A percentile compares a stretch with the other conserved stretches of the same genome.
phyloP scores from a whole-genome alignment of 352 stramenopile species.

The Phytophthora rubi region DNA sequence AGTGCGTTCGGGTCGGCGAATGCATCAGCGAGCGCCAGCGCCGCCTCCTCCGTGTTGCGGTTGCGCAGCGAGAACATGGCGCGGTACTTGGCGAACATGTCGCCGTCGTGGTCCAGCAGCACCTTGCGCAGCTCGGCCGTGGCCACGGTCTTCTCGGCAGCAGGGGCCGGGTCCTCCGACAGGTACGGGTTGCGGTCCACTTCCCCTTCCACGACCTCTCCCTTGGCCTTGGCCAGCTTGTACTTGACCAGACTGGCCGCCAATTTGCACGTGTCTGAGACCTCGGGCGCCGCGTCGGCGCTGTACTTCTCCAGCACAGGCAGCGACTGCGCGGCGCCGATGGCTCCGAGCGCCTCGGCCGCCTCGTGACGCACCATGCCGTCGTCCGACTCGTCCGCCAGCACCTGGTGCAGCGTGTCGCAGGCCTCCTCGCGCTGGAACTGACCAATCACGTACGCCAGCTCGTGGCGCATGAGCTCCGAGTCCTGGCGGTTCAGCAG shows the following conservation, averaged over 20 bases:
- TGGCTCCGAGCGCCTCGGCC: slow-evolving; percentile 97
- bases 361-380: slow-evolving; percentile 94
- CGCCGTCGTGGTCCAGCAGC: slow-evolving; percentile 83
- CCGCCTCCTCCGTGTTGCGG: slow-evolving; percentile 91
- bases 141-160: slow-evolving; percentile 71
- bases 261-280: slow-evolving; percentile 96
- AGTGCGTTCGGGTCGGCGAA: slow-evolving; percentile 85
- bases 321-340: slow-evolving; percentile 87
- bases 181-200: slow-evolving; percentile 92
- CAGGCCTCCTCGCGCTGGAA: slow-evolving; percentile 93
- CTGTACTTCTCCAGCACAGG: slow-evolving; percentile 87
- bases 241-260: slow-evolving; percentile 94
- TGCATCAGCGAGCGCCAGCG: slow-evolving; percentile 71
- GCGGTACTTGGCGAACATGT: slow-evolving; percentile 95
- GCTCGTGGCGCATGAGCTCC: slow-evolving; percentile 97
- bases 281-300: slow-evolving; percentile 84
- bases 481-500: slow-evolving; percentile 89
- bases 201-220: slow-evolving; percentile 57
- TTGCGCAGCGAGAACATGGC: slow-evolving; percentile 99
- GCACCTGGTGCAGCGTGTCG: slow-evolving; percentile 73
- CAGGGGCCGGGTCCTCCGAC: slow-evolving; percentile 96
- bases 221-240: slow-evolving; percentile 72
- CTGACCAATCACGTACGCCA: slow-evolving; percentile 98
- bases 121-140: slow-evolving; percentile 85
- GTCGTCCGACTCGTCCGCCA: slow-evolving; percentile 90